Evolutionary conservation across 176 grass and related monocot species (phyloP).

Genomic region (Aechmea fasciata): DNA sequence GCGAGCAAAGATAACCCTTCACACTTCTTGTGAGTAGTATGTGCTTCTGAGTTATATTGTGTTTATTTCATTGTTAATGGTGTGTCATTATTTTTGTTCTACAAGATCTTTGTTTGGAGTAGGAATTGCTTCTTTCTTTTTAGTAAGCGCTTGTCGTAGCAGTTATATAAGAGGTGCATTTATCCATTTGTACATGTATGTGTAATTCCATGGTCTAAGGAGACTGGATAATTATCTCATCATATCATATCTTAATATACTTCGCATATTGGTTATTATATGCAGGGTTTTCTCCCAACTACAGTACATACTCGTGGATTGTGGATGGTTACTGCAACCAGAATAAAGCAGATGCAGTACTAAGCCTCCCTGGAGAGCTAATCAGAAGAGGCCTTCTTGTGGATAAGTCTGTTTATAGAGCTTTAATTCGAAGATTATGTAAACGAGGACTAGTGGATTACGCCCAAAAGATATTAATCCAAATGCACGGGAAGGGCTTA

Average conservation of each 20-base stretch:
- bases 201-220: no score
- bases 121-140: no score
- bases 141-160: no score
- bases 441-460: slow-evolving; percentile 50
- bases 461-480: slow-evolving; percentile 39
- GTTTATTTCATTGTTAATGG: no score
- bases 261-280: not conserved
- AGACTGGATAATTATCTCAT: no score
- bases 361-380: slow-evolving; percentile 66
- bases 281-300: slow-evolving; percentile 62
- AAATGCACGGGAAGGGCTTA: slow-evolving; percentile 60
- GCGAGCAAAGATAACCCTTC: no score
- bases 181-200: no score
- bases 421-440: slow-evolving; percentile 76
- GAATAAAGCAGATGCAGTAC: slow-evolving; percentile 47
- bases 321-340: slow-evolving; percentile 61
- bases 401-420: slow-evolving; percentile 68
- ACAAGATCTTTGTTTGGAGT: no score
- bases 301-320: slow-evolving; percentile 68
- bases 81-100: no score
- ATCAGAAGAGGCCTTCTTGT: slow-evolving; percentile 41
- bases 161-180: no score
- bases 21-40: no score
- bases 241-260: not conserved
- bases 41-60: no score